phyloP scores from a whole-genome alignment of 768 basidiomycete genomes.

The Kwoniella mangroviensis region DNA sequence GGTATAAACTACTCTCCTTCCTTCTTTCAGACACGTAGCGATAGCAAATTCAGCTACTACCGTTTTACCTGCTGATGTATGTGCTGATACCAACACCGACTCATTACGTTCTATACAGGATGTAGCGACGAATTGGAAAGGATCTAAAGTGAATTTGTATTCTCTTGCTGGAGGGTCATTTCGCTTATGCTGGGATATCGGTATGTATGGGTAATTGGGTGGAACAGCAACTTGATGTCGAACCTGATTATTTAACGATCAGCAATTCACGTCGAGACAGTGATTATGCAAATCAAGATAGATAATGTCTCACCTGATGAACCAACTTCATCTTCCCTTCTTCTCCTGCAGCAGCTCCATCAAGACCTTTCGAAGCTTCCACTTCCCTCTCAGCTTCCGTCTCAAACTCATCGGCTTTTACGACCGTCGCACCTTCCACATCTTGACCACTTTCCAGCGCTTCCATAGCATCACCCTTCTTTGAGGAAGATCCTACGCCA shows the following conservation, averaged over 20 bases:
- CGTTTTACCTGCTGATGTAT: constrained; percentile 98
- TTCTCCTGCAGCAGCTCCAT: constrained; percentile 61
- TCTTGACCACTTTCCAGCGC: constrained; percentile 21
- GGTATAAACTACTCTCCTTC: constrained; percentile 97
- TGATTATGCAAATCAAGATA: neutral
- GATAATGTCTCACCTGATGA: constrained; percentile 50
- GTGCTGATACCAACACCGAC: constrained; percentile 95
- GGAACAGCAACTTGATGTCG: constrained; percentile 77
- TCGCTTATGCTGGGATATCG: constrained; percentile 88
- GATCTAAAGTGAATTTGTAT: constrained; percentile 96
- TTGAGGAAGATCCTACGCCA: constrained; percentile 1
- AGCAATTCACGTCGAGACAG: neutral
- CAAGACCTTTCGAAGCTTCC: constrained; percentile 83
- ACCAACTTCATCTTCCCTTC: constrained; percentile 58
- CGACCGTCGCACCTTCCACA: constrained; percentile 63
- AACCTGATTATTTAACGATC: constrained; percentile 12
- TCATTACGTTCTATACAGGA: constrained; percentile 96
- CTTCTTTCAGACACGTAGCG: constrained; percentile 89
- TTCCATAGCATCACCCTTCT: constrained; percentile 23
- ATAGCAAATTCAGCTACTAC: constrained; percentile 99
- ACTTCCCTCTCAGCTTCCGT: constrained; percentile 91
- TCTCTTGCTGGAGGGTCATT: constrained; percentile 85
- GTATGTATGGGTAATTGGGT: constrained; percentile 83
- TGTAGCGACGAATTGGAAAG: constrained; percentile 94
- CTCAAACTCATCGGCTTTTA: constrained; percentile 91